phyloP scores from a whole-genome alignment of 257 asterid species.

The Euphrasia confusa region DNA sequence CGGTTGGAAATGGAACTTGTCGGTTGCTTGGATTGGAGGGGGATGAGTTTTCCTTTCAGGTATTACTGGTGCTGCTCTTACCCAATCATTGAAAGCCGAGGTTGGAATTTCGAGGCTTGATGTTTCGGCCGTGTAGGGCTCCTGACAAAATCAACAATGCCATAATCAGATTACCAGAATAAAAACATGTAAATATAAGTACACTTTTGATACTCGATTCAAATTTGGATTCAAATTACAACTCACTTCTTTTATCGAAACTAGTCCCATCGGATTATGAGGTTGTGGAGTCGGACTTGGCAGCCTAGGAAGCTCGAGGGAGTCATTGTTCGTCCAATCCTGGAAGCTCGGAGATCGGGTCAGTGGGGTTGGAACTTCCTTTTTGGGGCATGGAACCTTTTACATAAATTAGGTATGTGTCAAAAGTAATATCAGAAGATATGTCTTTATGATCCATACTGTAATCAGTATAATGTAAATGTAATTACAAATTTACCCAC shows the following conservation, averaged over 20 bases:
- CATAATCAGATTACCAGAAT: not conserved
- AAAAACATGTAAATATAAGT: not conserved
- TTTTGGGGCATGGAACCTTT: conserved; percentile 1
- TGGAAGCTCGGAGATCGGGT: not conserved
- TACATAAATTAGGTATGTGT: not conserved
- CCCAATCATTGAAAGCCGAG: conserved; percentile 16
- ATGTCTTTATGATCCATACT: not conserved
- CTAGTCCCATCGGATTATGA: not conserved
- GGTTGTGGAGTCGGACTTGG: conserved; percentile 11
- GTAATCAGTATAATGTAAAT: not conserved
- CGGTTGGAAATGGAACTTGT: not conserved
- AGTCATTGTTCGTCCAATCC: conserved; percentile 15
- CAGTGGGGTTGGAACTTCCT: not conserved
- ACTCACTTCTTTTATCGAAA: conserved; percentile 11
- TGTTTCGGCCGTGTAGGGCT: conserved; percentile 10
- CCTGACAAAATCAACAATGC: conserved; percentile 18
- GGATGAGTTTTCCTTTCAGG: not conserved
- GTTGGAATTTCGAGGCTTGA: not conserved
- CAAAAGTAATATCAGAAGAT: not conserved
- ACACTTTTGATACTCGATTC: not conserved
- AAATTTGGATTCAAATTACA: not conserved
- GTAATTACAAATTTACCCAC: not conserved
- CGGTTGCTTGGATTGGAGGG: not conserved
- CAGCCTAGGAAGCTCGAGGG: not conserved
- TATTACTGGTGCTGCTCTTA: conserved; percentile 4